Evolutionary conservation across 1,139 yeast species (phyloP).

Genomic region (Geotrichum klebahnii): DNA sequence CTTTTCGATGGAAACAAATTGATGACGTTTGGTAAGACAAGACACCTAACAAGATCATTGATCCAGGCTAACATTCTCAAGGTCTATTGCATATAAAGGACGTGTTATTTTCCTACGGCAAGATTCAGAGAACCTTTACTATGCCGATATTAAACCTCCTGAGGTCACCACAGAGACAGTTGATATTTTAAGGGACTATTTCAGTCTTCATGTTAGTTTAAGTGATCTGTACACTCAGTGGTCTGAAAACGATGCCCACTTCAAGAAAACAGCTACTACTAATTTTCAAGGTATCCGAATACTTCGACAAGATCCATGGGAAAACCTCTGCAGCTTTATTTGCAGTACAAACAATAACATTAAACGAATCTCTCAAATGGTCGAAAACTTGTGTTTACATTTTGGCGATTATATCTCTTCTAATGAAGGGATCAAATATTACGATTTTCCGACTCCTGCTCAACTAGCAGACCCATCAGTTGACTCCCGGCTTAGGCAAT

Average conservation of each 20-base stretch:
- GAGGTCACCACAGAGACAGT: slow-evolving; percentile 32
- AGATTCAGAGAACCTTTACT: slow-evolving; percentile 35
- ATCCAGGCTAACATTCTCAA: slow-evolving; percentile 23
- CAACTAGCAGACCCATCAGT: slow-evolving; percentile 45
- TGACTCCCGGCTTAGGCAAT: slow-evolving; percentile 46
- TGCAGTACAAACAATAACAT: slow-evolving; percentile 96
- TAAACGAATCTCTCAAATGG: slow-evolving; percentile 89
- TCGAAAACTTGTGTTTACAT: slow-evolving; percentile 66
- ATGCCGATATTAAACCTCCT: slow-evolving; percentile 30
- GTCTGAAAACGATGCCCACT: slow-evolving; percentile 53
- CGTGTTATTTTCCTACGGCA: slow-evolving; percentile 39
- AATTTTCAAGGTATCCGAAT: slow-evolving; percentile 71
- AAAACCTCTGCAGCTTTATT: slow-evolving; percentile 79
- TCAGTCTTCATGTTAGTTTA: slow-evolving; percentile 58
- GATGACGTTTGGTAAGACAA: slow-evolving; percentile 25
- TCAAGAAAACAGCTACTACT: slow-evolving; percentile 37
- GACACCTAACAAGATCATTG: not conserved
- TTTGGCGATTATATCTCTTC: slow-evolving; percentile 64
- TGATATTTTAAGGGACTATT: slow-evolving; percentile 58
- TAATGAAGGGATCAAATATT: slow-evolving; percentile 56
- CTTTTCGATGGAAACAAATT: slow-evolving; percentile 39
- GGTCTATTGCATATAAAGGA: slow-evolving; percentile 39
- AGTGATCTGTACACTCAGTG: slow-evolving; percentile 56
- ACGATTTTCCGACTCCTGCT: slow-evolving; percentile 69
- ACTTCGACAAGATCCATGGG: slow-evolving; percentile 95